Base-by-base conservation (phyloP, 2,329 filamentous ascomycete genomes). In the Cadophora gregata region DNA sequence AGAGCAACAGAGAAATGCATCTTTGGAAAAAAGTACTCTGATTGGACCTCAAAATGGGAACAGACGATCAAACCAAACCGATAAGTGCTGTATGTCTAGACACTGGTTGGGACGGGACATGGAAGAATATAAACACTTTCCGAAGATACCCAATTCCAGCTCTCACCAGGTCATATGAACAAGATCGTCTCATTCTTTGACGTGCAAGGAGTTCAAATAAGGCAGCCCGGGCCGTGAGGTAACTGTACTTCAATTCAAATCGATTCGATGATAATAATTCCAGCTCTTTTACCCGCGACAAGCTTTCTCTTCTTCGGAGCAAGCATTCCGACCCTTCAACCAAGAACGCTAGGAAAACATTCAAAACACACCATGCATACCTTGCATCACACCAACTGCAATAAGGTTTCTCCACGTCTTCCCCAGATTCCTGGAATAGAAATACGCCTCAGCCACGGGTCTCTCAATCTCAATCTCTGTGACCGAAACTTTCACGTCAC, bases 1-100 rank as follows among this genome's bases (percentile, higher is more conserved):
- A 75, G 50, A n/a, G 70, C 63, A 9, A 65, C 55, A n/a, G 70
- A 69, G 66, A 74, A 71, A 65, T 59, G 68, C 74, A 76, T 76
- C 29, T 50, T 62, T n/a, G 27, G 45, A 59, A 47, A n/a, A 6
- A 53, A 21, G 24, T 21, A 9, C 33, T 25, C 14, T 19, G 9
- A n/a, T 14, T n/a, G 1, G 14, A 31, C 16, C 8, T 53, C 14
- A n/a, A 56, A 38, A 10, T 1, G 33, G 38, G 24, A 2, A 8
- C 8, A 25, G 24, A 33, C 31, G 33, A 50, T 24, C 24, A 8
- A 53, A 29, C 9, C 8, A 36, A 6, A 16, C 10, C 31, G 31
- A 33, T 33, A 50, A 14, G 3, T 25, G n/a, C 50, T 53, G 25
- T 9, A 16, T 24, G n/a, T 24, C 9, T 47, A 24, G 53, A 56